Percentiles rank a stretch among this genome's conserved stretches.
Evolutionary conservation across 2,329 filamentous ascomycete species (phyloP).

Genomic region (Apiospora rasikravindrae): DNA sequence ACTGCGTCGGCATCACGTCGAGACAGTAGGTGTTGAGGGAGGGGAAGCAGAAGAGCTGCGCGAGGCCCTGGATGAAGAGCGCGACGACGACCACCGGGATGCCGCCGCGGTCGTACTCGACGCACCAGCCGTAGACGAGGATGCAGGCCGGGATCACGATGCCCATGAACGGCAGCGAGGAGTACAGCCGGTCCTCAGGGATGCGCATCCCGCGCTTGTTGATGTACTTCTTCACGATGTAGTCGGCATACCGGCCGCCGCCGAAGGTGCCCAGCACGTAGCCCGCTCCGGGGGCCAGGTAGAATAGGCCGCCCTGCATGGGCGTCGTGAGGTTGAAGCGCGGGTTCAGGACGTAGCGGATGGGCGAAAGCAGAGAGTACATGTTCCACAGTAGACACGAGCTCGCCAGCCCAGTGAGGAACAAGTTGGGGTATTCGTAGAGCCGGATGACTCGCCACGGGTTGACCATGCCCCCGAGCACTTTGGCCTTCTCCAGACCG

Average conservation of each 20-base stretch:
- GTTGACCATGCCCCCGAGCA: slow-evolving; percentile 68
- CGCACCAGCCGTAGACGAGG: slow-evolving; percentile 64
- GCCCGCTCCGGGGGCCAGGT: slow-evolving; percentile 70
- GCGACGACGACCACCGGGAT: slow-evolving; percentile 69
- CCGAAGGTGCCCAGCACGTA: slow-evolving; percentile 70
- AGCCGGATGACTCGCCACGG: slow-evolving; percentile 68
- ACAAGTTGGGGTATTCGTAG: slow-evolving; percentile 72
- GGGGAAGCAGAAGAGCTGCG: slow-evolving; percentile 77
- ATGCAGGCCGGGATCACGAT: slow-evolving; percentile 67
- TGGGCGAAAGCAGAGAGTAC: slow-evolving; percentile 61
- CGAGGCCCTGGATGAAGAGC: slow-evolving; percentile 77
- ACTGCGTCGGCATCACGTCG: slow-evolving; percentile 76
- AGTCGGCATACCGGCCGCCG: slow-evolving; percentile 57
- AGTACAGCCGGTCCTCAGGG: slow-evolving; percentile 72
- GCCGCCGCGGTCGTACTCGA: slow-evolving; percentile 56
- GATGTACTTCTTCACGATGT: slow-evolving; percentile 46
- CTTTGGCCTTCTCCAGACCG: slow-evolving; percentile 51
- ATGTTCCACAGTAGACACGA: slow-evolving; percentile 77
- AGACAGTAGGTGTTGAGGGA: slow-evolving; percentile 81
- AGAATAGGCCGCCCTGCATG: slow-evolving; percentile 69
- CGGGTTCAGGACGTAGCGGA: slow-evolving; percentile 71
- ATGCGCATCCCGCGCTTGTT: slow-evolving; percentile 59
- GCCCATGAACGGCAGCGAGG: slow-evolving; percentile 63
- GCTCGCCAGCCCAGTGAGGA: slow-evolving; percentile 63
- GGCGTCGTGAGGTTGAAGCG: slow-evolving; percentile 69